Evolutionary conservation across 208 protist genomes (phyloP), one percentile per base, ranked within the genome.

Genomic region (Leishmania major): DNA sequence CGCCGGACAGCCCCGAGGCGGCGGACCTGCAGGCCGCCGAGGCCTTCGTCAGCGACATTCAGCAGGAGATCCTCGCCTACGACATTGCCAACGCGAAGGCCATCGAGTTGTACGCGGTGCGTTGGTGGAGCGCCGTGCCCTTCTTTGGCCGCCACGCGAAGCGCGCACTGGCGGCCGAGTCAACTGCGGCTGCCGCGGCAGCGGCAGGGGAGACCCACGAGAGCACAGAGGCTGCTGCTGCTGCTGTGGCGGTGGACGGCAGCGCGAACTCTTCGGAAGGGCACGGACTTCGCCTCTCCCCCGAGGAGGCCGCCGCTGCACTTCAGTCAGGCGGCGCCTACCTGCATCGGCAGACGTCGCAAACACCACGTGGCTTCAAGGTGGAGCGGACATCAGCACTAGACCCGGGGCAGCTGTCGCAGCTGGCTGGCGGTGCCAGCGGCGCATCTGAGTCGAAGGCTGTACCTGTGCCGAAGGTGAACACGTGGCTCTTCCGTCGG

Each of bases 71-170:
- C 25, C 70, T 93, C 31, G 91, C 88, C n/a, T 95, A 94, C 75
- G 93, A 96, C 79, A 88, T 94, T 31, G 93, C 92, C 45, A 96
- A 96, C 73, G 92, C 92, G n/a, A 88, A 87, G 31, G 93, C 93
- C 10, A 92, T 95, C 86, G 90, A 95, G 86, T 80, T 87, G 57
- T 94, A 94, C 86, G 88, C 90, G 60, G 85, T 81, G 15, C 74
- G 75, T 60, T 92, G 87, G 80, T 95, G 91, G 93, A 85, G 80
- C 55, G 86, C 79, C 31, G 83, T 96, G 31, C 91, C 93, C 0
- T 91, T 82, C 69, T 88, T 96, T 57, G 90, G 92, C 28, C 89
- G 89, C 1, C 87, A 83, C 57, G 84, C 89, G 25, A 88, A 86
- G 70, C 82, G 69, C 19, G 77, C 79, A 31, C 67, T 92, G n/a